phyloP scores from a whole-genome alignment of 768 basidiomycete species.

The Suillus americanus region DNA sequence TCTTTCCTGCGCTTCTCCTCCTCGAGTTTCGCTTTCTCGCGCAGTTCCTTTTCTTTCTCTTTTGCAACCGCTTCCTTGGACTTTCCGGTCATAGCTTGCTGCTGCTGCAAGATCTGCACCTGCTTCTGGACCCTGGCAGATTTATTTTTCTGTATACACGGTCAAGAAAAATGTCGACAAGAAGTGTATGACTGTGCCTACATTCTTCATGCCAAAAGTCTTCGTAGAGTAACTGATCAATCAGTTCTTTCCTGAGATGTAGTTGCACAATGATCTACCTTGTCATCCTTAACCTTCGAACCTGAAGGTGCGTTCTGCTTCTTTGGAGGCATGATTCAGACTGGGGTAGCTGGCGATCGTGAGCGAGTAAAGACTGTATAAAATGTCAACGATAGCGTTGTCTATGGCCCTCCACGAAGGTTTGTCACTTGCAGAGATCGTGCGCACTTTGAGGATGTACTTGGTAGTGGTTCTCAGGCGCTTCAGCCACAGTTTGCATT shows the following conservation, averaged over 20 bases:
- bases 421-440: conserved; percentile 2
- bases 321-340: conserved; percentile 89
- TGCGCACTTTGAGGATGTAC: not conserved
- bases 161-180: conserved; percentile 5
- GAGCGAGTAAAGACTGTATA: not conserved
- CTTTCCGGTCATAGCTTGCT: conserved; percentile 73
- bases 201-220: conserved; percentile 91
- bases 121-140: conserved; percentile 90
- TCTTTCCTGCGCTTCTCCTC: conserved; percentile 85
- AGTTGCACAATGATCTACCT: conserved; percentile 45
- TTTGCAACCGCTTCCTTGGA: conserved; percentile 78
- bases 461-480: not conserved
- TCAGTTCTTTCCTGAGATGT: conserved; percentile 23
- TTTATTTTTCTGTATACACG: conserved; percentile 79
- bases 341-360: conserved; percentile 1
- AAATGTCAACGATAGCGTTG: conserved; percentile 9
- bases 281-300: conserved; percentile 79
- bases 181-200: conserved; percentile 35
- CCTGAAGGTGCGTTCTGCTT: conserved; percentile 56
- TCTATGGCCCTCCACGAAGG: not conserved
- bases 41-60: conserved; percentile 79
- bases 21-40: conserved; percentile 72
- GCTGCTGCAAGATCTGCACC: conserved; percentile 77
- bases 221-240: conserved; percentile 36
- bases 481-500: not conserved